Evolutionary conservation across 2,329 filamentous ascomycete genomes (phyloP), one percentile per base, ranked within the genome.

Genomic region (Aureobasidium subglaciale): DNA sequence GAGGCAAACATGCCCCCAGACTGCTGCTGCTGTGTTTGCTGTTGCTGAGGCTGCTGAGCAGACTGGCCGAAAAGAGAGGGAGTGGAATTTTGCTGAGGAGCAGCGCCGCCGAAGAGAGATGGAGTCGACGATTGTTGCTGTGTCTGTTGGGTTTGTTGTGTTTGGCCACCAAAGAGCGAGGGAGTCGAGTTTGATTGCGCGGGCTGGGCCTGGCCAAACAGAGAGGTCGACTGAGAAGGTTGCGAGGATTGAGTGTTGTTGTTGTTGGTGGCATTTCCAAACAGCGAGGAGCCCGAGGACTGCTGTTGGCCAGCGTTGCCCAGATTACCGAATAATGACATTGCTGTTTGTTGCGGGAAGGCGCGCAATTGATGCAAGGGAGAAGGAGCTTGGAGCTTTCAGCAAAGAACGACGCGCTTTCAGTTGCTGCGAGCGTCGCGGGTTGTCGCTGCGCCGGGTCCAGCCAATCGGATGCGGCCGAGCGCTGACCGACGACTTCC

Each of bases 111-210:
- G 20, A 67, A 67, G 15, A 65, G 55, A 10, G 59, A 58, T 37
- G 68, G 45, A 22, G 50, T 46, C n/a, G 41, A 37, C 29, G 55
- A 58, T 56, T 69, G 64, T 55, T 65, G 64, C 57, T 61, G 62
- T 55, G 65, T 43, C n/a, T 34, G 29, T 70, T 73, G 50, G 46
- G 56, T 48, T 32, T 60, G 52, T 29, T 56, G 43, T 63, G 53
- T 49, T 63, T 37, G 60, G 30, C 54, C 62, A 49, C 66, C 70
- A 59, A 74, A 74, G 15, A 74, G 66, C 55, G 72, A 73, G 69
- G 71, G 73, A 54, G 46, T 59, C 35, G 16, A 38, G 43, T 41
- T 35, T 30, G 29, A 35, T 35, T 35, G 42, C 24, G 18, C 20
- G 30, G 22, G 29, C 43, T 55, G 43, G 13, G 52, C 46, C 45